Evolutionary conservation across 495 filamentous ascomycete species (phyloP).

Genomic region (Xylaria curta): DNA sequence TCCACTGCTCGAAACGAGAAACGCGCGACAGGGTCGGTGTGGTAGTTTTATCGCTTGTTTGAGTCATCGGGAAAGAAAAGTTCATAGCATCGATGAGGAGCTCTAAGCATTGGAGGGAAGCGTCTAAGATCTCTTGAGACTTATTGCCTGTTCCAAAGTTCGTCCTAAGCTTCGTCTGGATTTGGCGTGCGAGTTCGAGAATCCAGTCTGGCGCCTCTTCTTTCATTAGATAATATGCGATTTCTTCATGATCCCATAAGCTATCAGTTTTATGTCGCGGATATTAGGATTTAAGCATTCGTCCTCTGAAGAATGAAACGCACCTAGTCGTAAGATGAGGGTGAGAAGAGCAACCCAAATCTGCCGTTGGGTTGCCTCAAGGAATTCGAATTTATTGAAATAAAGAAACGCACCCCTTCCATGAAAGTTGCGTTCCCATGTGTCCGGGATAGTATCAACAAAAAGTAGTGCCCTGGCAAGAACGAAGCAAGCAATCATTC

Average conservation of each 20-base stretch:
- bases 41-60: neutral
- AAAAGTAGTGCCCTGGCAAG: conserved; percentile 26
- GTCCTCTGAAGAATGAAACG: neutral
- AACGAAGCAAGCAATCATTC: conserved; percentile 26
- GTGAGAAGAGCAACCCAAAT: conserved; percentile 24
- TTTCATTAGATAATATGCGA: conserved; percentile 31
- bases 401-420: conserved; percentile 12
- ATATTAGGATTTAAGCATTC: neutral
- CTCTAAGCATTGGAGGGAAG: conserved; percentile 21
- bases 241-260: conserved; percentile 8
- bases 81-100: conserved; percentile 27
- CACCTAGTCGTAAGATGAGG: conserved; percentile 30
- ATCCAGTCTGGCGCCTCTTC: conserved; percentile 16
- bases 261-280: neutral
- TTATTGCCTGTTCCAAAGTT: neutral
- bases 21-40: neutral
- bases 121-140: conserved; percentile 15
- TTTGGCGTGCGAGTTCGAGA: conserved; percentile 20
- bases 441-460: conserved; percentile 26
- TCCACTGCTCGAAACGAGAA: conserved; percentile 10
- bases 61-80: conserved; percentile 8
- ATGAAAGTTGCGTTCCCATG: conserved; percentile 27
- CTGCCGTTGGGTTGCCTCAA: conserved; percentile 16
- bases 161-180: neutral
- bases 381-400: conserved; percentile 16